Evolutionary conservation across 805 yeast species (phyloP), one percentile per base, ranked within the genome.

Genomic region (Clavispora santaluciae): DNA sequence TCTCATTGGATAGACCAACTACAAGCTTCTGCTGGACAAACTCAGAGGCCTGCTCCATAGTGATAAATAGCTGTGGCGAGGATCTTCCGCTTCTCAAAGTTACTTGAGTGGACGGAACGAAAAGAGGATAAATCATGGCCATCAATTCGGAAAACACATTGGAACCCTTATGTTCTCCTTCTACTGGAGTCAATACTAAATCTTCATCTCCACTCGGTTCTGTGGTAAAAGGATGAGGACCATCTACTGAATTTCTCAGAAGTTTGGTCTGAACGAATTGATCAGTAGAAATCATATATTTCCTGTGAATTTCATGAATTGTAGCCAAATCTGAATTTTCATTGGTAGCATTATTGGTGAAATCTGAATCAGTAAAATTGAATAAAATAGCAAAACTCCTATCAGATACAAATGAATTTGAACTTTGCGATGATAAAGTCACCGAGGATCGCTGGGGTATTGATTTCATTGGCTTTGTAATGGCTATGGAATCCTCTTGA

Each of bases 231-330:
- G 31, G 9, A 15, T 28, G 31, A 13, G 31, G 10, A 4, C 20
- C 31, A 3, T 28, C 31, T n/a, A 6, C 31, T 2, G 12, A 9
- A 16, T 28, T 35, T 25, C 34, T 45, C 22, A 43, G 50, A 13
- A 43, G 38, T 18, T 37, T 43, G 15, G n/a, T n/a, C 15, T 38
- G 51, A 36, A 48, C 36, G 33, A 36, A 48, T 10, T 41, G 41
- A 20, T 48, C 51, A 3, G 51, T 39, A 1, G 51, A 46, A 9
- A 42, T 38, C 51, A 48, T 40, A 26, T 48, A 48, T 22, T 41
- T 46, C 13, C 45, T 28, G 24, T 48, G 51, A 6, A 48, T 30
- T 7, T 48, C 51, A 15, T 35, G 41, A 20, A 48, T 30, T 16
- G 41, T 20, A n/a, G 35, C 20, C 18, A 28, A 13, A 3, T 24